A percentile compares a stretch with the other conserved stretches of the same genome.
Evolutionary conservation across 2,329 filamentous ascomycete genomes (phyloP).

Genomic region (Colletotrichum sojae): DNA sequence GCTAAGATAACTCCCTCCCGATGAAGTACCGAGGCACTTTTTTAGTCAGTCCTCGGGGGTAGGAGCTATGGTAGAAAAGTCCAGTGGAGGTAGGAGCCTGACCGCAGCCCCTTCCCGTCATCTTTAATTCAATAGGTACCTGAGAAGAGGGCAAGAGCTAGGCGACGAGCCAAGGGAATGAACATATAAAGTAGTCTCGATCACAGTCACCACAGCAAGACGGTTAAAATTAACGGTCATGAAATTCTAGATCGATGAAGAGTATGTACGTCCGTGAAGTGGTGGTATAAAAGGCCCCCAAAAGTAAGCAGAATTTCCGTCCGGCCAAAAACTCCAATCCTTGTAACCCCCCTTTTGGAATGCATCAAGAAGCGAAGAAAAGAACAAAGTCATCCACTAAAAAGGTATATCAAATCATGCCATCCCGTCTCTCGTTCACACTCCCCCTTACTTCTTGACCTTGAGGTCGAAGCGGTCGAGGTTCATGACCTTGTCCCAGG

Average conservation of each 20-base stretch:
- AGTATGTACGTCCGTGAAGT: neutral
- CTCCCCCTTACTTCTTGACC: slow-evolving; percentile 38
- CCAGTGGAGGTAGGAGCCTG: neutral
- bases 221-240: no score
- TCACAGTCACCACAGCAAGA: no score
- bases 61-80: neutral
- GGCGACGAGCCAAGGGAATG: no score
- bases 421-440: neutral
- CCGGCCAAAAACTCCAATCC: neutral
- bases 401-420: neutral
- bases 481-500: slow-evolving; percentile 84
- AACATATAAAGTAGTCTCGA: no score
- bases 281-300: neutral
- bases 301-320: neutral
- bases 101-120: no score
- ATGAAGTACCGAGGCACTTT: no score
- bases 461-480: slow-evolving; percentile 77
- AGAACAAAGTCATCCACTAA: no score
- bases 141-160: no score
- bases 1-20: no score
- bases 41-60: no score
- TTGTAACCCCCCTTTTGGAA: neutral
- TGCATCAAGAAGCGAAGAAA: neutral
- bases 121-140: no score
- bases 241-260: no score